phyloP scores from a whole-genome alignment of 352 stramenopile species.

The Pythium oligandrum region DNA sequence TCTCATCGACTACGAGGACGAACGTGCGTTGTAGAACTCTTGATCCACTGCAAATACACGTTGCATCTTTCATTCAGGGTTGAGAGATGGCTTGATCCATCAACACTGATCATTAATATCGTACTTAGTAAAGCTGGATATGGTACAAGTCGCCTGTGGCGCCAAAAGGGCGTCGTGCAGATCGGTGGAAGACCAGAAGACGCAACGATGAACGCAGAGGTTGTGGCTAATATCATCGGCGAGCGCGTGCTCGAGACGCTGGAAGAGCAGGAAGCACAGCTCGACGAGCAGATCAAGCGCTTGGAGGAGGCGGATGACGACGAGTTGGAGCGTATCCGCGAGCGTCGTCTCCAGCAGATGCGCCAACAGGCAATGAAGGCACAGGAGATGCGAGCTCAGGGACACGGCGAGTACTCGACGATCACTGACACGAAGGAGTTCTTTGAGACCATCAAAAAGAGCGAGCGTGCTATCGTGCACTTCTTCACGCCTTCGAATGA shows the following conservation, averaged over 20 bases:
- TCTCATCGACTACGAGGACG: constrained; percentile 86
- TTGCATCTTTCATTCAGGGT: too few species aligned
- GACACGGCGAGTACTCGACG: constrained; percentile 86
- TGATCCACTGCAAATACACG: not conserved
- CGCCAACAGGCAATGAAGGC: constrained; percentile 59
- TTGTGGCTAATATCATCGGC: constrained; percentile 75
- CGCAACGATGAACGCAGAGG: constrained; percentile 52
- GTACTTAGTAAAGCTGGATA: too few species aligned
- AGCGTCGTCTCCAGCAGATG: constrained; percentile 74
- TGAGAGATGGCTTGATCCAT: too few species aligned
- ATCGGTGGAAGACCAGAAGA: too few species aligned
- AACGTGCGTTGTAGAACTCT: constrained; percentile 61
- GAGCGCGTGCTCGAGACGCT: constrained; percentile 87
- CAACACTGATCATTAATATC: too few species aligned
- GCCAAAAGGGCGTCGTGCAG: too few species aligned
- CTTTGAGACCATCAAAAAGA: constrained; percentile 93
- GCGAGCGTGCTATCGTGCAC: constrained; percentile 90
- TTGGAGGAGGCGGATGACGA: constrained; percentile 86
- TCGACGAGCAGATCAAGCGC: constrained; percentile 82
- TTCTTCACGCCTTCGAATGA: constrained; percentile 93
- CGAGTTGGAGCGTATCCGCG: constrained; percentile 84
- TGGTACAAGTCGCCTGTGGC: too few species aligned
- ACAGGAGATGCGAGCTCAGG: constrained; percentile 72
- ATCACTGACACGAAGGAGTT: constrained; percentile 93
- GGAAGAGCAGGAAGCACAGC: constrained; percentile 76